These are phyloP conservation scores for Penicillium sp. DNA, from an alignment of 2,329 filamentous ascomycete species.

Conservation along the genomic window DNA sequence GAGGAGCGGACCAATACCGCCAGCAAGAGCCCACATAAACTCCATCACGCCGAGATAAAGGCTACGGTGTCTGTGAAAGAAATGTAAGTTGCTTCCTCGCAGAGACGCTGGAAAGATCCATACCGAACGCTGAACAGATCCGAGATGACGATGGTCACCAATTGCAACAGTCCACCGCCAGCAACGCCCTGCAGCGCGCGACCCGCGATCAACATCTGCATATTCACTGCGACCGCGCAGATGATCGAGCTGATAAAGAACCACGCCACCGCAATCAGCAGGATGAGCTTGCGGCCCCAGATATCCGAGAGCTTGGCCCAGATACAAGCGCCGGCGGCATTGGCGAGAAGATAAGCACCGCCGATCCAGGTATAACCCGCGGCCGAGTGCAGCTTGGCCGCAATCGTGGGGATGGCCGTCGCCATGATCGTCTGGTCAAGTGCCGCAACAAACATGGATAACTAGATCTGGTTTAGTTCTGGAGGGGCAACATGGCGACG, in stretches of 20 bases:
- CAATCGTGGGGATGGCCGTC: conserved; percentile 61
- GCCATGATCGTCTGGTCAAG: conserved; percentile 56
- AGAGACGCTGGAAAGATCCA: not conserved
- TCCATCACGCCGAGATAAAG: conserved; percentile 53
- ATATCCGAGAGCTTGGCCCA: conserved; percentile 65
- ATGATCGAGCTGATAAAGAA: conserved; percentile 53
- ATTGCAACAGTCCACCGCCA: conserved; percentile 52
- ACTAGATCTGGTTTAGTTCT: conserved; percentile 17
- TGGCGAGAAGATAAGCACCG: conserved; percentile 67
- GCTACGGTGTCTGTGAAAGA: conserved; percentile 40
- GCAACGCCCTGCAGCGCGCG: conserved; percentile 55
- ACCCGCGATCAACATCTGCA: conserved; percentile 54
- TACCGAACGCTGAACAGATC: conserved; percentile 55
- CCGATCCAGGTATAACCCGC: conserved; percentile 77
- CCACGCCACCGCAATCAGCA: conserved; percentile 48
- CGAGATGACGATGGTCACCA: conserved; percentile 55
- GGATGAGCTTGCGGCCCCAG: conserved; percentile 56
- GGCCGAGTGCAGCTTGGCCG: conserved; percentile 61
- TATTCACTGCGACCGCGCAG: conserved; percentile 48
- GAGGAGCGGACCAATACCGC: conserved; percentile 52
- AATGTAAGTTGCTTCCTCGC: conserved; percentile 1
- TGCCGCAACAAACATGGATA: conserved; percentile 36
- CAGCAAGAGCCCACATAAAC: conserved; percentile 56
- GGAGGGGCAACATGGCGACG: not conserved
- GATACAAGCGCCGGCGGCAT: conserved; percentile 64